phyloP scores from a whole-genome alignment of 768 basidiomycete genomes.

The Sporobolomyces roseus region DNA sequence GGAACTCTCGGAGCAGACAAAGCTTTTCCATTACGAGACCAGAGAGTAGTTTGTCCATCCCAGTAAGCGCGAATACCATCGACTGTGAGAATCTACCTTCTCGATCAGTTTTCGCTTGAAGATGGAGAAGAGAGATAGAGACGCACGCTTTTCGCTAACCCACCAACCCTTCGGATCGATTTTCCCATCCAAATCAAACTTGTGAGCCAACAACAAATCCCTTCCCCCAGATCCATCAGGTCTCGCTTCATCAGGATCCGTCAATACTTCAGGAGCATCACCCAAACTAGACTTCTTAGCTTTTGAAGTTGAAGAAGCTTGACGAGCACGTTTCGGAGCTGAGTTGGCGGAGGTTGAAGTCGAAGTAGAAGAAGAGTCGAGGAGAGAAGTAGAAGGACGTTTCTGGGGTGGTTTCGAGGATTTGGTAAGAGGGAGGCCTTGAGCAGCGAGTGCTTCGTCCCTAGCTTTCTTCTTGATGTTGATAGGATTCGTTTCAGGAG shows the following conservation, averaged over 20 bases:
- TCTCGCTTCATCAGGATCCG: neutral
- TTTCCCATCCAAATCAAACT: constrained; percentile 36
- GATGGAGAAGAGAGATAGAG: neutral
- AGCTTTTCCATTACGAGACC: constrained; percentile 35
- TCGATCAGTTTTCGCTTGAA: neutral
- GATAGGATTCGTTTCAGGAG: neutral
- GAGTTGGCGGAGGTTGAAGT: neutral
- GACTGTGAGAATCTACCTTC: neutral
- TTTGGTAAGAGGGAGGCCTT: neutral
- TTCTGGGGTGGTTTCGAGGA: constrained; percentile 18
- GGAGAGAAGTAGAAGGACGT: neutral
- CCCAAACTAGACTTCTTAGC: neutral
- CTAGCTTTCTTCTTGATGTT: constrained; percentile 9
- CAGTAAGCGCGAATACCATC: constrained; percentile 41
- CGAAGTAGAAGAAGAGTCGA: no score
- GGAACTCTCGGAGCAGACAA: constrained; percentile 35
- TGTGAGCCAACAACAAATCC: constrained; percentile 29
- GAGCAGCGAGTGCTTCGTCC: neutral
- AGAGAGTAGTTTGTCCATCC: constrained; percentile 35
- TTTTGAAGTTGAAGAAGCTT: neutral
- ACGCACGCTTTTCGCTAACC: constrained; percentile 42
- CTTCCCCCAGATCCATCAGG: constrained; percentile 6
- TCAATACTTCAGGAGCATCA: neutral
- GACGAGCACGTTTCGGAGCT: constrained; percentile 6
- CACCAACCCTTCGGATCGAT: constrained; percentile 34